These are phyloP conservation scores for Sclerotinia minor DNA, from an alignment of 2,329 filamentous ascomycete species.

Conservation along the genomic window DNA sequence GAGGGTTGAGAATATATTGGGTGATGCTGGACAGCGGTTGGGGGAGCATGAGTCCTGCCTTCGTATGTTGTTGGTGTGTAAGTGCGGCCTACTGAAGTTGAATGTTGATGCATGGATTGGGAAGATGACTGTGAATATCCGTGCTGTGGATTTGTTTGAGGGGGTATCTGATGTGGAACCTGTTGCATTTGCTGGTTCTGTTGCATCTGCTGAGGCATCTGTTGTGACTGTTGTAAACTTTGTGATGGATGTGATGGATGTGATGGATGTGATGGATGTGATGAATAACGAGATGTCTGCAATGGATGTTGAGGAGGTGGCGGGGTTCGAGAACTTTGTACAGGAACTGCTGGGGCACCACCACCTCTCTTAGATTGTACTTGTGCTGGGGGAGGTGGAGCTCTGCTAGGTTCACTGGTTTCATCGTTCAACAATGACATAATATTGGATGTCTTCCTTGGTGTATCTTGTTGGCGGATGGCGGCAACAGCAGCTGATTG, in stretches of 20 bases:
- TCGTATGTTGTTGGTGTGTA: conserved; percentile 40
- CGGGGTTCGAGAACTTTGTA: conserved; percentile 30
- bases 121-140: conserved; percentile 53
- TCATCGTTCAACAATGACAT: conserved; percentile 62
- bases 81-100: conserved; percentile 40
- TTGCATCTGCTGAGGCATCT: conserved; percentile 27
- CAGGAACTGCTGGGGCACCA: conserved; percentile 31
- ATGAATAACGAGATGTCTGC: conserved; percentile 43
- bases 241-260: conserved; percentile 33
- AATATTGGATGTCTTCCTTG: conserved; percentile 63
- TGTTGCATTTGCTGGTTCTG: conserved; percentile 31
- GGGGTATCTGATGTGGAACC: conserved; percentile 49
- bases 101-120: conserved; percentile 50
- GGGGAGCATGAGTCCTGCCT: conserved; percentile 45
- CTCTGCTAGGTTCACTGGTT: conserved; percentile 45
- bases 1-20: conserved; percentile 38
- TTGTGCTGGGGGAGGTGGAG: conserved; percentile 33
- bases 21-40: conserved; percentile 42
- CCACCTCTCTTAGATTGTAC: conserved; percentile 32
- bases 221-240: conserved; percentile 16
- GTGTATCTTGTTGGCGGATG: conserved; percentile 46
- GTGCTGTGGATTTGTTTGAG: conserved; percentile 47
- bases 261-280: conserved; percentile 35
- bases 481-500: conserved; percentile 45
- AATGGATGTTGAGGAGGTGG: conserved; percentile 38